Conservation (phyloP, 1,284 basidiomycete species). For the Mixia osmundae region DNA sequence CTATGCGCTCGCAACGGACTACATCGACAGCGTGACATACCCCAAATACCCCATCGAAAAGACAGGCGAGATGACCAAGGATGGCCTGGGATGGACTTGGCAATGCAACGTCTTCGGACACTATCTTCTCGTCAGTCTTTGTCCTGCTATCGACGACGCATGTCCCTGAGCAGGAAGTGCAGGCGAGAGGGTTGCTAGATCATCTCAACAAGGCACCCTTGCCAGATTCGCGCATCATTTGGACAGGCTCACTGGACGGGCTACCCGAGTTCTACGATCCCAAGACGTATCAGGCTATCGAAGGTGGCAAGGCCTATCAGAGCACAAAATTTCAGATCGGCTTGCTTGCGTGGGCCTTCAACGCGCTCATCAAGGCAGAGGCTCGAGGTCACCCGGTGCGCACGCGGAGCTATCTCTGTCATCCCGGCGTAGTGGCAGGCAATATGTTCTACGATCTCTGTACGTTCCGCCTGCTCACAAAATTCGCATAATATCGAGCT, state of each 20-base stretch:
- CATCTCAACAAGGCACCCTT: neutral
- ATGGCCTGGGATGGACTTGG: conserved; percentile 22
- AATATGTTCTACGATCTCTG: conserved; percentile 3
- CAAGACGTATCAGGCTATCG: neutral
- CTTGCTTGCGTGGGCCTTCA: conserved; percentile 2
- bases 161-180: neutral
- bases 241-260: conserved; percentile 3
- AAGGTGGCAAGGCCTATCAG: neutral
- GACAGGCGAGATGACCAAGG: conserved; percentile 18
- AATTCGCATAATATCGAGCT: neutral
- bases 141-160: neutral
- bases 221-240: conserved; percentile 1
- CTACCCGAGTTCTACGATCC: conserved; percentile 1
- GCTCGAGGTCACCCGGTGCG: neutral
- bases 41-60: conserved; percentile 20
- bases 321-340: neutral
- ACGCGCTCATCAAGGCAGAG: neutral
- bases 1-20: conserved; percentile 18
- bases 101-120: conserved; percentile 21
- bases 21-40: conserved; percentile 19
- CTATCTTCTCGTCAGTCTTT: conserved; percentile 17
- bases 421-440: conserved; percentile 2
- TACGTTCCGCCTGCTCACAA: neutral
- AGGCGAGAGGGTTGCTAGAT: neutral
- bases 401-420: neutral